These are phyloP conservation scores for Polychytrium aggregatum DNA, from an alignment of 192 early-diverging fungal genomes.

Conservation along the genomic window DNA sequence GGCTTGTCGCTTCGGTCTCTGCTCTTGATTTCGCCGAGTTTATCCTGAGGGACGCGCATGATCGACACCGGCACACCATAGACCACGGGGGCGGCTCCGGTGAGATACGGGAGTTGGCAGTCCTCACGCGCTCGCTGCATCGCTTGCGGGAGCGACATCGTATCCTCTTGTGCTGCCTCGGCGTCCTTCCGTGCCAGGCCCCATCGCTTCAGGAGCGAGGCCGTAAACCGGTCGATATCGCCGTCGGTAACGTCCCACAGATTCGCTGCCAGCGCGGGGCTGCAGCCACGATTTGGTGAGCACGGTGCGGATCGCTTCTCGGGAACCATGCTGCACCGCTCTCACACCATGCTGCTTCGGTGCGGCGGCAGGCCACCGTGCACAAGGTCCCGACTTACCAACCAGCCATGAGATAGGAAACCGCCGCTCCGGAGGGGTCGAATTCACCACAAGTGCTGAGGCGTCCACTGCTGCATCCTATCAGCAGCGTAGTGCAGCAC, in stretches of 20 bases:
- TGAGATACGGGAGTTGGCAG: conserved; percentile 72
- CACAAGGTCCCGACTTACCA: conserved; percentile 30
- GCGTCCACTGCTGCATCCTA: conserved; percentile 91
- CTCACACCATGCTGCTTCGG: not conserved
- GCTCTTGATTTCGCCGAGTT: too few species aligned
- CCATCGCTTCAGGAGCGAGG: conserved; percentile 58
- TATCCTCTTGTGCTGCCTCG: too few species aligned
- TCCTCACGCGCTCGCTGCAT: conserved; percentile 56
- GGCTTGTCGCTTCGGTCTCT: too few species aligned
- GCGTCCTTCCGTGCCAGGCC: too few species aligned
- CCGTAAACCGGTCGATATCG: conserved; percentile 86
- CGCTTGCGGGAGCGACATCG: conserved; percentile 60
- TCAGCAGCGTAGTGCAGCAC: conserved; percentile 70
- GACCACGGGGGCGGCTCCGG: conserved; percentile 86
- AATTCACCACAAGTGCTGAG: conserved; percentile 69
- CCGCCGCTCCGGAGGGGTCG: conserved; percentile 72
- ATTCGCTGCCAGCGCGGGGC: conserved; percentile 79
- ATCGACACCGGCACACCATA: conserved; percentile 87
- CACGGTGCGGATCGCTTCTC: not conserved
- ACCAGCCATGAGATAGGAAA: conserved; percentile 78
- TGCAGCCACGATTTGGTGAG: conserved; percentile 12
- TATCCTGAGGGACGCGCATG: too few species aligned
- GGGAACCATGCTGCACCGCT: not conserved
- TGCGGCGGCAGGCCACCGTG: too few species aligned
- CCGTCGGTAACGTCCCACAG: conserved; percentile 98